Conservation (phyloP, 106 monocot species). For the Cymbidium sinense region DNA sequence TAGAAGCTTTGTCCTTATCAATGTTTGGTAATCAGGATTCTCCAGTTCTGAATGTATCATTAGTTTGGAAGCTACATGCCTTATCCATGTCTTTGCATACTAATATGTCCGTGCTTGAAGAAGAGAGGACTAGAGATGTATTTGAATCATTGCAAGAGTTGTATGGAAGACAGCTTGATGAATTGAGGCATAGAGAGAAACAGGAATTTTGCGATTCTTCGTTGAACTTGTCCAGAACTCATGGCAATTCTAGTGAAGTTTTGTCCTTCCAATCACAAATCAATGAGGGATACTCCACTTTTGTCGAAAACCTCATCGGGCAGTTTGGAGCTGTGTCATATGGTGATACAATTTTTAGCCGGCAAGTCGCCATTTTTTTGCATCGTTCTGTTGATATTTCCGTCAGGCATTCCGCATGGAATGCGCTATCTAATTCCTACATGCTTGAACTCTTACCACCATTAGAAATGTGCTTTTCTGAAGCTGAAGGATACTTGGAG, state of each 20-base stretch:
- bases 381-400: conserved; percentile 44
- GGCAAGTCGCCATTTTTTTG: conserved; percentile 83
- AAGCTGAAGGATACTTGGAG: conserved; percentile 63
- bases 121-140: conserved; percentile 46
- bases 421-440: conserved; percentile 55
- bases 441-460: conserved; percentile 77
- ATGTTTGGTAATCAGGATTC: conserved; percentile 12
- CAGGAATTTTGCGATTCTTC: conserved; percentile 2
- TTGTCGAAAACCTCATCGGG: conserved; percentile 74
- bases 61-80: conserved; percentile 91
- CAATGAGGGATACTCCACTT: conserved; percentile 76
- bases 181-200: conserved; percentile 14
- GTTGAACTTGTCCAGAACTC: background rate
- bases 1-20: conserved; percentile 51
- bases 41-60: conserved; percentile 32
- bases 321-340: conserved; percentile 92
- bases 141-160: conserved; percentile 74
- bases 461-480: conserved; percentile 51
- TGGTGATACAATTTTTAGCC: conserved; percentile 75
- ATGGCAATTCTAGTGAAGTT: conserved; percentile 7
- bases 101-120: conserved; percentile 61
- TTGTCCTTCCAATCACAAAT: conserved; percentile 58
- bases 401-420: conserved; percentile 75
- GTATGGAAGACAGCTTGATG: conserved; percentile 52
- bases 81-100: conserved; percentile 60